Evolutionary conservation across 768 basidiomycete genomes (phyloP), one percentile per base, ranked within the genome.

Genomic region (Tephrocybe sp.): DNA sequence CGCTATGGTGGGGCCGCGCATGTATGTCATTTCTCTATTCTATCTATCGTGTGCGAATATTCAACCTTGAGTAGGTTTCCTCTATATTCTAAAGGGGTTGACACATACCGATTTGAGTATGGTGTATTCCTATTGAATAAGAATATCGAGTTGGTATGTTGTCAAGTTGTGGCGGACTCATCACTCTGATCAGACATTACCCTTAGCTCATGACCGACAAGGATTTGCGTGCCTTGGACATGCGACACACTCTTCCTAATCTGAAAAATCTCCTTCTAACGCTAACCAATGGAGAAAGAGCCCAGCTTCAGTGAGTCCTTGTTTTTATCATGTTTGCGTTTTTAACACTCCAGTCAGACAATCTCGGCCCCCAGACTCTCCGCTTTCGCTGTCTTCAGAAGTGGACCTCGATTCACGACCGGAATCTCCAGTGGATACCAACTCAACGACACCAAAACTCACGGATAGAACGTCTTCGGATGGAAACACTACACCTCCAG

Each of bases 51-150:
- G 32, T 35, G 23, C 34, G 31, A 4, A n/a, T 34, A 45, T 51
- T 40, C 41, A 55, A 10, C 53, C 26, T 49, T 13, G 7, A 38
- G 42, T 47, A 97, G 95, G 79, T 99, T 98, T 67, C 97, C 97
- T 14, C 72, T 99, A 26, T 99, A 92, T 67, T 86, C 91, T 1
- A 90, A 83, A 70, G 94, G 95, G 4, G 95, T 98, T 51, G 97
- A 98, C 65, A 89, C 87, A 38, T 98, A 98, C 69, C 80, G 97
- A 20, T 99, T 96, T 62, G 96, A 98, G 67, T 99, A 98, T 72
- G 97, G 86, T 3, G 96, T 98, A 4, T 98, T 94, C 67, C 70
- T 99, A 36, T 75, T 98, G 30, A 99, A 99, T 73, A 99, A 98
- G 69, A 79, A 99, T 68, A 94, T 99, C 57, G 96, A 99, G 72